These are phyloP conservation scores for Neurospora sp. DNA, from an alignment of 495 filamentous ascomycete genomes.

Conservation along the genomic window DNA sequence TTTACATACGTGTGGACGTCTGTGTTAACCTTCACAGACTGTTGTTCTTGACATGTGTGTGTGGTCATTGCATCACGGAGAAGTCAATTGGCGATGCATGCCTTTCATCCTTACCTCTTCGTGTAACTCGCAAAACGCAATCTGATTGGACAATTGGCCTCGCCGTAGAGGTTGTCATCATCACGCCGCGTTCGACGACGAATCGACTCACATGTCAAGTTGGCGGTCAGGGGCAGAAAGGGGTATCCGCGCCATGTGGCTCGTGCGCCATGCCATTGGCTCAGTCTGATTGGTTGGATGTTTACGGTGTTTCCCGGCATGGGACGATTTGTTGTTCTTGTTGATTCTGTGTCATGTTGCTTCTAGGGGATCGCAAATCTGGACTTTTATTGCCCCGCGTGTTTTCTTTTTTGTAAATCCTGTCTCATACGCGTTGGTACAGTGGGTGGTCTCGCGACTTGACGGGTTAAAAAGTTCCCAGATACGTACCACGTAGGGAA, in stretches of 20 bases:
- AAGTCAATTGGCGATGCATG: background rate
- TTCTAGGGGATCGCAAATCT: background rate
- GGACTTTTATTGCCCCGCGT: background rate
- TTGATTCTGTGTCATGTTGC: background rate
- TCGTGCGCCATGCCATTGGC: slow-evolving; percentile 1
- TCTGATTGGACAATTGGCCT: background rate
- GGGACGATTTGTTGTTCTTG: slow-evolving; percentile 11
- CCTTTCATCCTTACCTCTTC: background rate
- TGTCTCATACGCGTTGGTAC: background rate
- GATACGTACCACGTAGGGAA: background rate
- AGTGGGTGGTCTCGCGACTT: background rate
- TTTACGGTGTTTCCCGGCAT: slow-evolving; percentile 14
- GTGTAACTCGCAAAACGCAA: background rate
- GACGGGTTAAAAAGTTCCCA: background rate
- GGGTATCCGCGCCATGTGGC: background rate
- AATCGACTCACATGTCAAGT: slow-evolving; percentile 29
- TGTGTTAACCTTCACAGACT: no score
- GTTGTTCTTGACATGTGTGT: no score
- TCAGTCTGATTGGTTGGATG: slow-evolving; percentile 10
- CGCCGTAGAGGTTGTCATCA: background rate
- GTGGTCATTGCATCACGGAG: background rate
- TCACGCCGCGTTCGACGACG: background rate
- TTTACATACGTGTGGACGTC: background rate
- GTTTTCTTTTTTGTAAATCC: background rate
- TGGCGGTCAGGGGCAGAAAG: slow-evolving; percentile 14